Percentiles rank a stretch among this genome's conserved stretches.
phyloP scores from a whole-genome alignment of 108 stramenopile species.

The Conticribra weissflogii region DNA sequence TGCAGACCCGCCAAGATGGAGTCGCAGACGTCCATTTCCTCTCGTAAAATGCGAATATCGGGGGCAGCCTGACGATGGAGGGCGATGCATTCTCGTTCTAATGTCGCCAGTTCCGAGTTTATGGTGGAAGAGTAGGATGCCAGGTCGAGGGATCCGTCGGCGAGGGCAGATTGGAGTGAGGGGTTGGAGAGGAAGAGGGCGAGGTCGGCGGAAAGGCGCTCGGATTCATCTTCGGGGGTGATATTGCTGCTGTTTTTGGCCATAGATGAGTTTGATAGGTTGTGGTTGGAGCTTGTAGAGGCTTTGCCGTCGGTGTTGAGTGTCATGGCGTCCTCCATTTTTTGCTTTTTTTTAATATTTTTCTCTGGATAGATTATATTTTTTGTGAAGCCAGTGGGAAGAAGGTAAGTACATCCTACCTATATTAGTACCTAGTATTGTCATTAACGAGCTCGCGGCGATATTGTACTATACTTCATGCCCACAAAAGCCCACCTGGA shows the following conservation, averaged over 20 bases:
- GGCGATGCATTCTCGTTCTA: constrained; percentile 80
- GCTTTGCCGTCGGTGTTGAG: too few species aligned
- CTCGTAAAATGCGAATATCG: constrained; percentile 64
- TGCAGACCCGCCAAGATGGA: constrained; percentile 92
- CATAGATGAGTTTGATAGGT: too few species aligned
- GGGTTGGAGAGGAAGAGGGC: constrained; percentile 87
- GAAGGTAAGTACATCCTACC: too few species aligned
- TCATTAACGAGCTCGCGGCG: too few species aligned
- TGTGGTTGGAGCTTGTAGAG: too few species aligned
- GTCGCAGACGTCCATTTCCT: constrained; percentile 93
- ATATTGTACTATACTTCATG: too few species aligned
- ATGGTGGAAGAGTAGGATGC: constrained; percentile 79
- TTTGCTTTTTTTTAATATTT: too few species aligned
- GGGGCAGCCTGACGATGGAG: constrained; percentile 69
- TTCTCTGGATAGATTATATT: too few species aligned
- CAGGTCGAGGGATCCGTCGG: constrained; percentile 85
- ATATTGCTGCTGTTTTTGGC: constrained; percentile 2
- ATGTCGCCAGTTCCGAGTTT: constrained; percentile 70
- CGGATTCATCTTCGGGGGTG: constrained; percentile 45
- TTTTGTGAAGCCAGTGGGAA: too few species aligned
- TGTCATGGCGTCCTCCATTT: too few species aligned
- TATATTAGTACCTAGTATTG: too few species aligned
- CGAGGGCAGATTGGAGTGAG: constrained; percentile 69
- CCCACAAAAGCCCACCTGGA: too few species aligned
- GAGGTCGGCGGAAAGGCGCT: constrained; percentile 83